Evolutionary conservation across 495 filamentous ascomycete species (phyloP).

Genomic region (Platismatia glauca): DNA sequence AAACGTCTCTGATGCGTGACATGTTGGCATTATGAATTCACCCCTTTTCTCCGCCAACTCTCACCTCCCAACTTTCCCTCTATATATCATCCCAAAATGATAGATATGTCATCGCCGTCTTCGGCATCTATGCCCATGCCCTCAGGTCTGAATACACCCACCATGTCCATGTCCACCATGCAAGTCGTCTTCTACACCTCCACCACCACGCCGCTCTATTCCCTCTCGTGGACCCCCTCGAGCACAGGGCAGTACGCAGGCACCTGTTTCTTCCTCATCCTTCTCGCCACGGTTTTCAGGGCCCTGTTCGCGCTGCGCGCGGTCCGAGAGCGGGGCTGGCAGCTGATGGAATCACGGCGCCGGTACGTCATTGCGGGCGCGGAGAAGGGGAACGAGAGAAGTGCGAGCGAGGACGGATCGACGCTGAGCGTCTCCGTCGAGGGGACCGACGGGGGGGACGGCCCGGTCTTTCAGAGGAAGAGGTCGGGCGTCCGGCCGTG

Average conservation of each 20-base stretch:
- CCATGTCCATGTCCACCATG: conserved; percentile 26
- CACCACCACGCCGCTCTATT: conserved; percentile 65
- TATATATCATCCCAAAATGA: not conserved
- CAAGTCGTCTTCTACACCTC: conserved; percentile 51
- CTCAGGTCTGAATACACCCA: not conserved
- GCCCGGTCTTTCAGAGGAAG: not conserved
- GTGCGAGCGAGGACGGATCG: conserved; percentile 38
- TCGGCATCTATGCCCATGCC: conserved; percentile 17
- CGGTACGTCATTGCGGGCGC: conserved; percentile 62
- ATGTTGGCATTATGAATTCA: not conserved
- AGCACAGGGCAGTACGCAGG: conserved; percentile 63
- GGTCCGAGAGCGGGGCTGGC: conserved; percentile 47
- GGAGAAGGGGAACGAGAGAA: conserved; percentile 50
- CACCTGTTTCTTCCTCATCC: conserved; percentile 79
- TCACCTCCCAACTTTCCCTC: not conserved
- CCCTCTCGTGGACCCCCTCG: conserved; percentile 60
- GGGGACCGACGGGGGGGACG: not conserved
- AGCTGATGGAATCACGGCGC: conserved; percentile 56
- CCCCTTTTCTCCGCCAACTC: not conserved
- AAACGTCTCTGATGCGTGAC: not conserved
- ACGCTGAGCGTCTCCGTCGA: not conserved
- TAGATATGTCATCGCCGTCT: conserved; percentile 23
- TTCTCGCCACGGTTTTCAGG: conserved; percentile 60
- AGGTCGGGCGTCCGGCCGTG: conserved; percentile 43
- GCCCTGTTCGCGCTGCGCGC: conserved; percentile 58